Base-by-base conservation (phyloP, 2,329 filamentous ascomycete genomes). In the Trichoderma atrobrunneum region DNA sequence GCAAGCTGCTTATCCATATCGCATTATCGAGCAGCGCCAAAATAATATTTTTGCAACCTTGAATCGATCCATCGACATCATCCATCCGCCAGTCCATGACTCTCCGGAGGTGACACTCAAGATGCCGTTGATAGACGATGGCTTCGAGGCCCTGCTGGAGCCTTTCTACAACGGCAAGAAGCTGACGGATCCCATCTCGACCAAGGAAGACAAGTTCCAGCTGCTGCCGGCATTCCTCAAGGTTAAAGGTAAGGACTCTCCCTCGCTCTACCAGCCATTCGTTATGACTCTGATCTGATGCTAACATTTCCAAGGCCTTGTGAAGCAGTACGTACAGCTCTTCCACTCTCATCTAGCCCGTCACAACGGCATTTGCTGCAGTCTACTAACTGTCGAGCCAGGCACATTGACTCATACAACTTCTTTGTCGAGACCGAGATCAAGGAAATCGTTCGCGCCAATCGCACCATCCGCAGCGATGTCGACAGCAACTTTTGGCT, bases 391-490 rank as follows among this genome's bases (percentile, higher is more conserved):
- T 36, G 16, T 36, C 12, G 48, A 26, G 18, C 8, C 57, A 87
- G 86, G 77, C 95, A 98, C 81, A 95, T 97, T 79, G 97, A 99
- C 84, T 98, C 96, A 28, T 99, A 97, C 87, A 98, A 99, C 84
- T 97, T 96, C 84, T 98, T 99, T 78, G 92, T 98, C 76, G 94
- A 99, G 77, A 92, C 97, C 71, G 95, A 98, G 80, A 91, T 99
- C 81, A 97, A 97, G 84, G 95, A 98, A 78, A 99, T 99, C 77
- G 92, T 99, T 76, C 91, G 93, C 80, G 93, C 95, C 66, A 98
- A 98, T 80, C 91, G 92, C 63, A 92, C 90, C 54, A 93, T 99
- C 74, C 90, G 92, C 76, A 97, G 95, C 82, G 95, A 98, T 85
- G 93, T 96, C 60, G 94, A 98, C 79, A 93, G 92, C 75, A 92